Evolutionary conservation across 805 yeast genomes (phyloP), one percentile per base, ranked within the genome.

Genomic region (Ogataea nonfermentans): DNA sequence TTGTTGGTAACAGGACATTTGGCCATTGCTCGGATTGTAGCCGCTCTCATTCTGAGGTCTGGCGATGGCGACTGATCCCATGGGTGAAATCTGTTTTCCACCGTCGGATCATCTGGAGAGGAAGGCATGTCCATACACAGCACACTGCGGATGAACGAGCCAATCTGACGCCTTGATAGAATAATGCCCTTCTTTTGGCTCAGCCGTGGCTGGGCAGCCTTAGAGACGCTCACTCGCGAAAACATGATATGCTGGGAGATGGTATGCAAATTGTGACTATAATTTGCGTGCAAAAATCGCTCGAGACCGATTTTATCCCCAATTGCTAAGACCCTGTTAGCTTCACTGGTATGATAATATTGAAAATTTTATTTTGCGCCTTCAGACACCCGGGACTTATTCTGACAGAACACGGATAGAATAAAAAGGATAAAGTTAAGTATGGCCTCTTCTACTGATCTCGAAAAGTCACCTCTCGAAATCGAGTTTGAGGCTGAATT

Each of bases 11-110:
- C 93, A 0, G 97, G 98, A 62, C 98, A 91, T 56, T 77, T 76
- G 9, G 96, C 96, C 46, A 81, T 73, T 4, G 95, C 83, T 58
- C 90, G 76, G 47, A 91, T 93, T 42, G 81, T 78, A 14, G 95
- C 96, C 1, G 98, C 97, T 46, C 97, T 74, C 50, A 87, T 84
- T 48, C 98, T 76, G 43, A 91, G 70, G 51, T 87, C 96, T 39
- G 84, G 84, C 17, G 81, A 76, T 2, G 98, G 97, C 2, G 96
- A 86, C 44, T 84, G 81, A 56, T 91, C 97, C 97, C 97, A 90
- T 20, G 79, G 79, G 57, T 86, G 84, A 57, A 84, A 84, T 55
- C 91, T 65, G 59, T 83, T 82, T 51, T 79, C 84, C 13, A 72
- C 73, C 0, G 86, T 80, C 17, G 93, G 91, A 25, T 73, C 79